Evolutionary conservation across 495 filamentous ascomycete species (phyloP), one percentile per base, ranked within the genome.

Genomic region (Endocarpon pusillum): DNA sequence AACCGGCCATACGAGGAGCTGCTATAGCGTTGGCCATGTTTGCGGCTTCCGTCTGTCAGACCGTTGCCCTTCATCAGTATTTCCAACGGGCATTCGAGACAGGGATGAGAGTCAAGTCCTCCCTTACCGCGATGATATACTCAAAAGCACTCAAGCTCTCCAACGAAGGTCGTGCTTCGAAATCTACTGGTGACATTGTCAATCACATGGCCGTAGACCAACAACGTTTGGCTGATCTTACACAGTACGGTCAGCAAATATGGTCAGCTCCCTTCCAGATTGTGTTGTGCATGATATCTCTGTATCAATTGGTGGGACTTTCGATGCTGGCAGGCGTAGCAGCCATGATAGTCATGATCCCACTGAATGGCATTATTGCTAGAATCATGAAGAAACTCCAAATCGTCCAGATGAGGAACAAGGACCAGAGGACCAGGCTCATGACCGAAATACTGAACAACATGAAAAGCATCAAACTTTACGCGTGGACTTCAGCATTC

Each of bases 401-500:
- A 51, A 93, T 94, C 52, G 57, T 69, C 38, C 91, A 99, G 58
- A 99, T 99, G 91, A 92, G 87, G 61, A 96, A 96, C 57, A 99
- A 99, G 56, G 91, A 99, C 46, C 70, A 85, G 5, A 73, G 91
- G 40, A 93, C 89, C 18, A 65, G 87, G 21, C 54, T 99, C 35
- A 92, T 94, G 67, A 89, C 91, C 4, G 91, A 99, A 59, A 96
- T 99, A 40, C 59, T 96, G 47, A 96, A 96, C 66, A 94, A 94
- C 53, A 94, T 96, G 73, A 96, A 96, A 61, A 87, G 81, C 51
- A 96, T 96, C 60, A 96, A 99, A 57, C 71, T 99, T 17, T 99
- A 94, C 58, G 91, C 86, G 27, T 99, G 91, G 91, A 82, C 85
- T 24, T 75, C 72, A 17, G 84, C 91, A 16, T 99, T 96, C 55